Conservation (phyloP, 2,329 filamentous ascomycete species). For the Alternaria longipes region DNA sequence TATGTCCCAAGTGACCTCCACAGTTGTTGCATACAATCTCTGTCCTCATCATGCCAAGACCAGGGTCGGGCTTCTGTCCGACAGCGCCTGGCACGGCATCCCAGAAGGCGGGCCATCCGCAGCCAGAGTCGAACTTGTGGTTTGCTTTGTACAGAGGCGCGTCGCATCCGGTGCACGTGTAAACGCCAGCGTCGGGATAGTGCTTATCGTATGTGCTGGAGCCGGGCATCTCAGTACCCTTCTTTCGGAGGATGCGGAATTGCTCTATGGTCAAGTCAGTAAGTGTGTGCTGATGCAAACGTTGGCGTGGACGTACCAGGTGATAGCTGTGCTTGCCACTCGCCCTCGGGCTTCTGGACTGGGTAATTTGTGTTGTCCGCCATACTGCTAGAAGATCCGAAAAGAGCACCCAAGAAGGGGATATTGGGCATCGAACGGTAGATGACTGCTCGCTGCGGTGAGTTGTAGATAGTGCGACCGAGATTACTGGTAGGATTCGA, state of each 20-base stretch:
- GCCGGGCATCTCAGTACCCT: slow-evolving; percentile 86
- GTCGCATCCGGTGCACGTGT: slow-evolving; percentile 86
- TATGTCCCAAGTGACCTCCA: slow-evolving; percentile 89
- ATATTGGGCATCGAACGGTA: slow-evolving; percentile 74
- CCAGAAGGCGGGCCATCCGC: slow-evolving; percentile 98
- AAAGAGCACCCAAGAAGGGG: slow-evolving; percentile 80
- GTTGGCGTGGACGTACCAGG: slow-evolving; percentile 61
- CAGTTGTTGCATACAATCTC: slow-evolving; percentile 97
- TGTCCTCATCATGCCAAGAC: slow-evolving; percentile 83
- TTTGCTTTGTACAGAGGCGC: slow-evolving; percentile 90
- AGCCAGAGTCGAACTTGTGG: slow-evolving; percentile 96
- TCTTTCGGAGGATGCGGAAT: slow-evolving; percentile 90
- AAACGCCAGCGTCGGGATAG: slow-evolving; percentile 77
- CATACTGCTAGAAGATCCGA: slow-evolving; percentile 65
- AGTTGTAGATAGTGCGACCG: slow-evolving; percentile 41
- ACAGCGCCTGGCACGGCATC: slow-evolving; percentile 94
- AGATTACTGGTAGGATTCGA: slow-evolving; percentile 50
- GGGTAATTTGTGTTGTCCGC: slow-evolving; percentile 74
- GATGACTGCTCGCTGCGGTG: slow-evolving; percentile 38
- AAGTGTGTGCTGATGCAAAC: neutral
- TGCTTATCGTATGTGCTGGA: slow-evolving; percentile 90
- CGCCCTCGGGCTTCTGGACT: slow-evolving; percentile 79
- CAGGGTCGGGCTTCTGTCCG: slow-evolving; percentile 77
- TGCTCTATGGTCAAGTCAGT: slow-evolving; percentile 70
- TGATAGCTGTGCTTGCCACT: slow-evolving; percentile 88